These are phyloP conservation scores for Camelina laxa DNA, from an alignment of 345 rosid species.

Conservation along the genomic window DNA sequence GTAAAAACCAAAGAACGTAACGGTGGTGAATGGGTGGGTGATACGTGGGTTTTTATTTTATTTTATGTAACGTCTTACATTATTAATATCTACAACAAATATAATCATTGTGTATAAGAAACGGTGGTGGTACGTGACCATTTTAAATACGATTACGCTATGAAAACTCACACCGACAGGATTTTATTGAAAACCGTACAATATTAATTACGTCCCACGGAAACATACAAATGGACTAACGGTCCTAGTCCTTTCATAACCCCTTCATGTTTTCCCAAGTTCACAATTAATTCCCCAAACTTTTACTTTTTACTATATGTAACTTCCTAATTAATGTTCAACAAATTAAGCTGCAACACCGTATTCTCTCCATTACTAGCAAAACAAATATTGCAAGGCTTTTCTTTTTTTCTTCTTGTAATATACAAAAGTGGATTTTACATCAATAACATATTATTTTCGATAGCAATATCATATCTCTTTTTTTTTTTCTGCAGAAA, in stretches of 20 bases:
- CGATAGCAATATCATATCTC: too few relatives aligned
- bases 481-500: too few relatives aligned
- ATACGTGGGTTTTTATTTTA: neutral
- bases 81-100: neutral
- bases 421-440: too few relatives aligned
- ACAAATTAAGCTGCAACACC: too few relatives aligned
- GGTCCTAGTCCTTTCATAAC: conserved; percentile 4
- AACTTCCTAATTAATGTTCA: too few relatives aligned
- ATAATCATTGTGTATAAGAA: conserved; percentile 20
- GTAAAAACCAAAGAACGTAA: conserved; percentile 15
- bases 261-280: conserved; percentile 3
- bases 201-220: conserved; percentile 29
- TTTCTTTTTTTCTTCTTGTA: too few relatives aligned
- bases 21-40: conserved; percentile 3
- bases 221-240: conserved; percentile 1
- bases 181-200: conserved; percentile 20
- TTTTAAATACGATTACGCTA: conserved; percentile 11
- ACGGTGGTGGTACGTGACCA: conserved; percentile 39
- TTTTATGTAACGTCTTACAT: neutral
- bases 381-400: too few relatives aligned
- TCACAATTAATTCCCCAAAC: conserved; percentile 12
- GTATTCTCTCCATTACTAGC: too few relatives aligned
- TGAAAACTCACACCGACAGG: conserved; percentile 32
- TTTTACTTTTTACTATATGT: neutral
- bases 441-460: too few relatives aligned